Evolutionary conservation across 2,329 filamentous ascomycete species (phyloP), one percentile per base, ranked within the genome.

Genomic region (Podosphaera aphanis): DNA sequence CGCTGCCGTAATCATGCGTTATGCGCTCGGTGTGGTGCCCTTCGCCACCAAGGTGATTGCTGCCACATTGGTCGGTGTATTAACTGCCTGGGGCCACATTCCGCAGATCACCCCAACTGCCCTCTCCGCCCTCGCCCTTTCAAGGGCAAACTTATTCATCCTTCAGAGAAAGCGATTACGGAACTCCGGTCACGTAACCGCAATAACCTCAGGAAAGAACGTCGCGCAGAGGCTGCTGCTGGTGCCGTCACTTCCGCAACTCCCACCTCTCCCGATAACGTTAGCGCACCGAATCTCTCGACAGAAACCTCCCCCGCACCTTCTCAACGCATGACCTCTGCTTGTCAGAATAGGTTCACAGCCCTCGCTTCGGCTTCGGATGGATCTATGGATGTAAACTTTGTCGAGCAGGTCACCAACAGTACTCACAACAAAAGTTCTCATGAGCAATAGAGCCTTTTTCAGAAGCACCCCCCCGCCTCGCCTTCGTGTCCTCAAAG

Each of bases 61-160:
- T 19, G 38, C 38, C 38, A 40, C 1, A 6, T 40, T 25, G 10
- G 38, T 40, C 19, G 38, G n/a, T 40, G 38, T 19, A 38, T 38
- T 38, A 38, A 38, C n/a, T 38, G 35, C 35, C 35, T 38, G 35
- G 35, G 35, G 35, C 35, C 35, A 38, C 35, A 38, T 38, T 38
- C 35, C 16, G 35, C 7, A 16, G 35, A 38, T 16, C 7, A 38
- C 35, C 18, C 35, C 16, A 13, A 38, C 35, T 38, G 7, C 35
- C 35, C 18, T n/a, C n/a, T n/a, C n/a, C n/a, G n/a, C n/a, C n/a
- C n/a, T n/a, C n/a, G n/a, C n/a, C n/a, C n/a, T n/a, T 38, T 38
- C 35, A 38, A 38, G 35, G 35, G 35, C 35, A 38, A 11, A 19
- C 35, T 38, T 38, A 38, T 11, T 38, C 2, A 38, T 38, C 35